Base-by-base conservation (phyloP, 1,139 yeast genomes). In the Yamadazyma epiphylla region DNA sequence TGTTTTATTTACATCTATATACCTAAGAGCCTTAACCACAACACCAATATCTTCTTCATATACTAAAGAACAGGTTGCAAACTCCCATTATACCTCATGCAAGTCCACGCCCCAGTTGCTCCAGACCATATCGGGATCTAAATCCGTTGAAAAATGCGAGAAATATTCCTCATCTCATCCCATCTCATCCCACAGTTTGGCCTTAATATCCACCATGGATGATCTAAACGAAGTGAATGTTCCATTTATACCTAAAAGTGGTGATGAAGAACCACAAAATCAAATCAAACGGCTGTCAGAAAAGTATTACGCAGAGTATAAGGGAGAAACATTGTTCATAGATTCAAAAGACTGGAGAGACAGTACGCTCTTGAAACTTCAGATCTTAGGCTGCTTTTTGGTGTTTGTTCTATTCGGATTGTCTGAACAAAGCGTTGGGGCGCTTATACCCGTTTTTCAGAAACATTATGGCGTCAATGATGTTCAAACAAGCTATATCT, bases 341-440 rank as follows among this genome's bases (percentile, higher is more conserved):
- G 70, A 64, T 31, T 48, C 71, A 5, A 25, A 23, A 7, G 35
- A 43, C 19, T 43, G 48, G 48, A 43, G 46, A 28, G 15, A 43
- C 12, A 43, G 48, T 31, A 13, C 17, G 5, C 16, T 26, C 9
- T 25, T 43, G 9, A 43, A 35, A 28, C 22, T 28, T 5, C 82
- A 77, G 48, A 57, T 77, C 13, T 2, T 57, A 0, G 46, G 66
- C 0, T 50, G 67, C 0, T 70, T 59, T 36, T 22, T 52, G 3
- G 51, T 65, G 1, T 69, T 75, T 42, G 49, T 60, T 3, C 42
- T 73, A 4, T 55, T 74, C 36, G 84, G 84, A 0, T 45, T 76
- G n/a, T 62, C 69, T 2, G 83, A 77, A 37, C 82, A 76, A 46
- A 61, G 79, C 0, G 56, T 75, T 10, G 83, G 83, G 0, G 64